Conservation (phyloP, 83 land plant genomes). For the Diphasiastrum complanatum region DNA sequence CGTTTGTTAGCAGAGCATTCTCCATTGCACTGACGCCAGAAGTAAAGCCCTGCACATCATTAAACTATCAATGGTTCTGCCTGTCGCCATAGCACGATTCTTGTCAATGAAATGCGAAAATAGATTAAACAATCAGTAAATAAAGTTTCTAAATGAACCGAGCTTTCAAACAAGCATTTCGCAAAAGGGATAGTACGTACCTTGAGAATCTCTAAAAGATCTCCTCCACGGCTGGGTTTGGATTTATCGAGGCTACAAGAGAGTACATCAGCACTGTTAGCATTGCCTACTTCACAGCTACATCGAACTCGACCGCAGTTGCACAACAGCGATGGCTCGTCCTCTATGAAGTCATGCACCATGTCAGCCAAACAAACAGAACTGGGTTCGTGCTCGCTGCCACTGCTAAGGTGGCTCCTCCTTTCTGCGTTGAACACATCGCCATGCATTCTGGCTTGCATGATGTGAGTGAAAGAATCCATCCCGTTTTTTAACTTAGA, state of each 20-base stretch:
- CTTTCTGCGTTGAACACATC: constrained; percentile 2
- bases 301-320: constrained; percentile 54
- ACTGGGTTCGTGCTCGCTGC: constrained; percentile 63
- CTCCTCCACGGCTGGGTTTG: constrained; percentile 32
- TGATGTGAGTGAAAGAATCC: constrained; percentile 12
- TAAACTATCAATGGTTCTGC: neutral
- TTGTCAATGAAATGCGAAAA: neutral
- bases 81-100: neutral
- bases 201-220: constrained; percentile 52
- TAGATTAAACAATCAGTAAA: constrained; percentile 1
- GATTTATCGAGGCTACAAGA: constrained; percentile 36
- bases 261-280: constrained; percentile 29
- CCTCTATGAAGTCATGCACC: constrained; percentile 84
- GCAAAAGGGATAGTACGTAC: constrained; percentile 15
- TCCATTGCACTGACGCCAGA: constrained; percentile 45
- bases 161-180: neutral
- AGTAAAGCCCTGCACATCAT: constrained; percentile 40
- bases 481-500: too few relatives aligned
- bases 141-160: neutral
- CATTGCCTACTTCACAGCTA: constrained; percentile 59
- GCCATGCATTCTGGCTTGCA: constrained; percentile 2
- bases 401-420: constrained; percentile 22
- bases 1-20: constrained; percentile 52
- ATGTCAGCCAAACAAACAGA: constrained; percentile 71
- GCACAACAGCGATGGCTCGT: constrained; percentile 21